Evolutionary conservation across 2,329 filamentous ascomycete genomes (phyloP).

Genomic region (Cladosporium phlei): DNA sequence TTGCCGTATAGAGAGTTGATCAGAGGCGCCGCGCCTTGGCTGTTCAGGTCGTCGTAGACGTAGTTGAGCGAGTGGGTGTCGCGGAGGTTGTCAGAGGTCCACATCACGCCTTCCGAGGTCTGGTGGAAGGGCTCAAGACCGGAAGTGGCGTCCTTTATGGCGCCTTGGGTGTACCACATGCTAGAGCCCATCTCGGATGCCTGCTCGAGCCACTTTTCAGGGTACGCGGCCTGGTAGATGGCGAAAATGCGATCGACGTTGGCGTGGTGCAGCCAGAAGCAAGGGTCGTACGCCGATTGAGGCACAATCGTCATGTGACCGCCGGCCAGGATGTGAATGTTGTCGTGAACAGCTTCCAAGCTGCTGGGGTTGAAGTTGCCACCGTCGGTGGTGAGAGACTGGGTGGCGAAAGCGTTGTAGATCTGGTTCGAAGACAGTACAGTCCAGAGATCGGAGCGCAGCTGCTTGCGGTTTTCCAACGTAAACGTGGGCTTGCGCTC

Average conservation of each 20-base stretch:
- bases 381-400: background rate
- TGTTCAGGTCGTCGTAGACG: slow-evolving; percentile 63
- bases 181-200: slow-evolving; percentile 4
- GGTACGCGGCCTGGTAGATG: slow-evolving; percentile 16
- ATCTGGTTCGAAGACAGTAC: slow-evolving; percentile 11
- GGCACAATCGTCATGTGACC: slow-evolving; percentile 15
- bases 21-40: slow-evolving; percentile 39
- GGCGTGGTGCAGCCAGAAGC: slow-evolving; percentile 20
- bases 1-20: slow-evolving; percentile 58
- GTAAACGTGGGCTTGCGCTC: slow-evolving; percentile 14
- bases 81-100: slow-evolving; percentile 61
- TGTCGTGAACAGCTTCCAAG: slow-evolving; percentile 15
- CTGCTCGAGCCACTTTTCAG: slow-evolving; percentile 23
- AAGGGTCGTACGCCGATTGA: slow-evolving; percentile 19
- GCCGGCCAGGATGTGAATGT: slow-evolving; percentile 13
- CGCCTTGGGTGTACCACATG: slow-evolving; percentile 10
- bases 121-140: slow-evolving; percentile 62
- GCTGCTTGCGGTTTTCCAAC: slow-evolving; percentile 3
- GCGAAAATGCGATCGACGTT: slow-evolving; percentile 19
- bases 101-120: slow-evolving; percentile 56
- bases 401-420: slow-evolving; percentile 15
- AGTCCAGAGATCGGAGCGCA: slow-evolving; percentile 14
- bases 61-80: slow-evolving; percentile 65
- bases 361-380: slow-evolving; percentile 13
- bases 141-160: slow-evolving; percentile 1